A percentile compares a stretch with the other conserved stretches of the same genome.
phyloP scores from a whole-genome alignment of 176 grass and related monocot genomes.

The Pontederia paniculata region DNA sequence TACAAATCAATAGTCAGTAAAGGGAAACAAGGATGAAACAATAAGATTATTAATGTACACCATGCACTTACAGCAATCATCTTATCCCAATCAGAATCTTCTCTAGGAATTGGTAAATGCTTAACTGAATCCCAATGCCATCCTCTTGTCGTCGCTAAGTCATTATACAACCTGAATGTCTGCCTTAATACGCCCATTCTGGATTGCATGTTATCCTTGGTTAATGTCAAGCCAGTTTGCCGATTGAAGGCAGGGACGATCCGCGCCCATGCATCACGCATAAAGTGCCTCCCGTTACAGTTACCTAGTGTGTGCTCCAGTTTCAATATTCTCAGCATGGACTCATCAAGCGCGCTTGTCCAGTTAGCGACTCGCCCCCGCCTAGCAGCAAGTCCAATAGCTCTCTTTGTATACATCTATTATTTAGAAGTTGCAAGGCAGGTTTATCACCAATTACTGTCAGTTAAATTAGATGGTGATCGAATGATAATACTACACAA shows the following conservation, averaged over 20 bases:
- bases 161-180: constrained; percentile 5
- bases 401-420: not conserved
- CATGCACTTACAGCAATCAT: not conserved
- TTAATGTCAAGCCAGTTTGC: not conserved
- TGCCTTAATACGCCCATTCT: not conserved
- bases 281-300: not conserved
- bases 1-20: constrained; percentile 11
- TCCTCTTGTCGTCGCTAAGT: not conserved
- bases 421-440: no score
- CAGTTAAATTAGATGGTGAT: no score
- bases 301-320: constrained; percentile 3
- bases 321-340: not conserved
- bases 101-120: constrained; percentile 1
- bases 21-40: constrained; percentile 2
- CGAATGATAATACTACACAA: no score
- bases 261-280: not conserved
- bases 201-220: not conserved
- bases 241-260: constrained; percentile 3
- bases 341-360: not conserved
- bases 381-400: not conserved
- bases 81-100: constrained; percentile 1
- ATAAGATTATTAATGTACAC: not conserved
- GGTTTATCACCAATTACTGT: no score
- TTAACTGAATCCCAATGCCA: constrained; percentile 3
- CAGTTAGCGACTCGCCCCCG: not conserved